Base-by-base conservation (phyloP, 768 basidiomycete species). In the Candolleomyces efflorescens region DNA sequence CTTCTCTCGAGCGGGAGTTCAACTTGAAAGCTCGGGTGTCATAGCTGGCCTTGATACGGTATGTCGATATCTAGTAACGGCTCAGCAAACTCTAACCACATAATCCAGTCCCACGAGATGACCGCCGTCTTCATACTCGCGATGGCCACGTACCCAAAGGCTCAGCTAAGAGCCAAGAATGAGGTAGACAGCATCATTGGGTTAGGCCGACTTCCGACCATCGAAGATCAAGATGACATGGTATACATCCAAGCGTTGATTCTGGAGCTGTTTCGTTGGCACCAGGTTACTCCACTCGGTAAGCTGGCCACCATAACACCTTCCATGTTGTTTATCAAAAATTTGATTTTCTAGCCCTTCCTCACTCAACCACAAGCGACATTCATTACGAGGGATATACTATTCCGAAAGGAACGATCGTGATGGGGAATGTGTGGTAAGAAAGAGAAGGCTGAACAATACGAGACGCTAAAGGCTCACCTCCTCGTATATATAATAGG, bases 141-240 rank as follows among this genome's bases (percentile, higher is more conserved):
- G 1, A 55, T 66, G 53, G 53, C 49, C 5, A 39, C 57, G 20
- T 36, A 64, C 24, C 65, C 65, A 13, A 54, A 61, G 20, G 56
- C 48, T 2, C 62, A 64, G 44, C 27, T 17, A 26, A 60, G 56
- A 47, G 58, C 58, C 7, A 59, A 63, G 47, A 59, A 17, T 5
- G 59, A 63, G 46, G 52, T 67, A 5, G 65, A 67, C 44, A 9
- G 27, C 23, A 61, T 65, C 12, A 24, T 62, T 27, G 62, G 61
- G 5, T 46, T 52, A 10, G 56, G 51, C 24, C 45, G 60, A 22
- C 58, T 65, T 3, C 65, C 65, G 2, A 58, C 58, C 20, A 56
- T 53, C 38, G 24, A 23, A 11, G 64, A 67, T 43, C 39, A 37
- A 7, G 18, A 52, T 5, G 55, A 56, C 12, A 45, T 63, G 18